These are phyloP conservation scores for Aureobasidium namibiae DNA, from an alignment of 2,329 filamentous ascomycete genomes.

Conservation along the genomic window DNA sequence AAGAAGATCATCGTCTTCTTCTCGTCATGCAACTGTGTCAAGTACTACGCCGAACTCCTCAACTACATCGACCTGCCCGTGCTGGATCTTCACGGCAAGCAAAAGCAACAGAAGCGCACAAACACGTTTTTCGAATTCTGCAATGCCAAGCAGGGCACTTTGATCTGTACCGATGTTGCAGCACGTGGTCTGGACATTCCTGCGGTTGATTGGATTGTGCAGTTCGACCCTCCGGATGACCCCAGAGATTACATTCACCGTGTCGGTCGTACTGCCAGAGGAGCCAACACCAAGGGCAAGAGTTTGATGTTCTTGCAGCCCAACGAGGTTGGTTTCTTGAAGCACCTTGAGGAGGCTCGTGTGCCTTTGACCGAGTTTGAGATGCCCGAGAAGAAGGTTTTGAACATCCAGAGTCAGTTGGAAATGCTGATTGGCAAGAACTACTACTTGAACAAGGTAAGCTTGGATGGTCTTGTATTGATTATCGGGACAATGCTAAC, in stretches of 20 bases:
- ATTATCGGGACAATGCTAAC: not conserved
- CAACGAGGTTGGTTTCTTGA: conserved; percentile 83
- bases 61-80: conserved; percentile 96
- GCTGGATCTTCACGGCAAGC: conserved; percentile 81
- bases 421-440: conserved; percentile 93
- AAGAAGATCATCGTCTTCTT: conserved; percentile 99
- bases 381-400: conserved; percentile 83
- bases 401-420: conserved; percentile 70
- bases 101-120: conserved; percentile 98
- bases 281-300: conserved; percentile 72
- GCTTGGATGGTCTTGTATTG: conserved; percentile 14
- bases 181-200: conserved; percentile 93
- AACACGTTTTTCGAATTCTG: conserved; percentile 98
- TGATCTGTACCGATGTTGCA: conserved; percentile 95
- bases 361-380: conserved; percentile 96
- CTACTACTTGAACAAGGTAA: conserved; percentile 87
- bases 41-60: conserved; percentile 89
- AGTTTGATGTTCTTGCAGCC: conserved; percentile 92
- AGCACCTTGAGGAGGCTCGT: conserved; percentile 80
- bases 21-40: conserved; percentile 71
- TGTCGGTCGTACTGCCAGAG: conserved; percentile 87
- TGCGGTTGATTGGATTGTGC: conserved; percentile 90
- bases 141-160: conserved; percentile 72
- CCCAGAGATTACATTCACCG: conserved; percentile 82
- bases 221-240: conserved; percentile 66